Percentiles rank a stretch among this genome's conserved stretches.
phyloP scores from a whole-genome alignment of 169 alveolate genomes.

The Toxoplasma gondii region DNA sequence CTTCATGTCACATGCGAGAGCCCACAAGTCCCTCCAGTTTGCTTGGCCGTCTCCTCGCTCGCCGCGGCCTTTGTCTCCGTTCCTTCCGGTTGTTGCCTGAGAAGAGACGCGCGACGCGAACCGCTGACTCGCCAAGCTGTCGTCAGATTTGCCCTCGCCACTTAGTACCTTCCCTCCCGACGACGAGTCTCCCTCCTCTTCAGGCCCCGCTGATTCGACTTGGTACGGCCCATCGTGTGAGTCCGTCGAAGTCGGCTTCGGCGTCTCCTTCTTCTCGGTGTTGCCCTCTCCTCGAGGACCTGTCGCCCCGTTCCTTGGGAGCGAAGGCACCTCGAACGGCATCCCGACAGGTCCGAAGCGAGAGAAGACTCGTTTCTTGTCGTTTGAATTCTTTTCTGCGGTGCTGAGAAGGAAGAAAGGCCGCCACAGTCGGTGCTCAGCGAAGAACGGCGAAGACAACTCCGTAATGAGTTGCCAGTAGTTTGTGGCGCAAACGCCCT shows the following conservation, averaged over 20 bases:
- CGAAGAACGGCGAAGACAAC: background rate
- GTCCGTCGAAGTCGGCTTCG: background rate
- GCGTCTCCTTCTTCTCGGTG: background rate
- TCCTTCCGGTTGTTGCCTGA: background rate
- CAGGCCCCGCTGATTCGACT: too few relatives aligned
- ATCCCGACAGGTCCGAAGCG: background rate
- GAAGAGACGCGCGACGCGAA: background rate
- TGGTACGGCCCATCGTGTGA: background rate
- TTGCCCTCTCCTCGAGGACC: background rate
- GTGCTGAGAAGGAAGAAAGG: constrained; percentile 11
- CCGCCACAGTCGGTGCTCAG: constrained; percentile 25
- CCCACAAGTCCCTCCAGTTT: background rate
- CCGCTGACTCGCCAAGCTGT: too few relatives aligned
- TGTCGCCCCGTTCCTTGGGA: too few relatives aligned
- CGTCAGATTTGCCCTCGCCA: too few relatives aligned
- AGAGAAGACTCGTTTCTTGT: background rate
- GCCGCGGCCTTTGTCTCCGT: background rate
- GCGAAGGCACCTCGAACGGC: background rate
- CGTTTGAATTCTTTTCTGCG: background rate
- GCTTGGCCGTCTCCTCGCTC: background rate
- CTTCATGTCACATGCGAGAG: background rate
- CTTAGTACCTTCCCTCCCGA: too few relatives aligned
- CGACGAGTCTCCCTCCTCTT: background rate
- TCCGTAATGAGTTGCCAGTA: background rate
- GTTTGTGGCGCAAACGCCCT: background rate